A percentile compares a stretch with the other conserved stretches of the same genome.
phyloP scores from a whole-genome alignment of 495 filamentous ascomycete species.

The Podospora comata region DNA sequence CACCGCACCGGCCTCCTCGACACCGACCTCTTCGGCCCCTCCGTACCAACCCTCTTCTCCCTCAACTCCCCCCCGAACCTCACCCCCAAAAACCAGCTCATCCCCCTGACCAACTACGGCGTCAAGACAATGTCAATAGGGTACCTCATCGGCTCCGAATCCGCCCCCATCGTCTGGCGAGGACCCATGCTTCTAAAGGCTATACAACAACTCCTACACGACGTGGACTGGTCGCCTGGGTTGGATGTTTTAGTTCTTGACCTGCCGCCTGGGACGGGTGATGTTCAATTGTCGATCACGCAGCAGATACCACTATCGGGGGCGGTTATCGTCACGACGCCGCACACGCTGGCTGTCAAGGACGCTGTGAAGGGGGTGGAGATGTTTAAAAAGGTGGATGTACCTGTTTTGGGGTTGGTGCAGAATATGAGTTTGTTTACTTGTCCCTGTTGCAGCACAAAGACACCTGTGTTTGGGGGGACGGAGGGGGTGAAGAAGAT shows the following conservation, averaged over 20 bases:
- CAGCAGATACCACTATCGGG: slow-evolving; percentile 87
- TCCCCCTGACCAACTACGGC: slow-evolving; percentile 92
- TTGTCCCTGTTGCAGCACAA: slow-evolving; percentile 71
- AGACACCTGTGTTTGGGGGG: slow-evolving; percentile 76
- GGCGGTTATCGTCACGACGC: slow-evolving; percentile 83
- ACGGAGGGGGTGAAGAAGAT: slow-evolving; percentile 42
- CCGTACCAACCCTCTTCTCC: slow-evolving; percentile 85
- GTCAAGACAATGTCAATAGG: slow-evolving; percentile 99
- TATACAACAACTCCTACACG: slow-evolving; percentile 88
- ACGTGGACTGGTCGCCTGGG: slow-evolving; percentile 78
- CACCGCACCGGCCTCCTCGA: slow-evolving; percentile 84
- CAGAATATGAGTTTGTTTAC: slow-evolving; percentile 90
- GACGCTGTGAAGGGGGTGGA: slow-evolving; percentile 87
- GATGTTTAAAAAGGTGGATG: slow-evolving; percentile 83
- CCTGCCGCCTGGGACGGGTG: slow-evolving; percentile 89
- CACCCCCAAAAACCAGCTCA: slow-evolving; percentile 66
- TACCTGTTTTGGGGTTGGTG: slow-evolving; percentile 79
- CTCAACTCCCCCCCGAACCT: slow-evolving; percentile 57
- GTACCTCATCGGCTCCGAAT: slow-evolving; percentile 74
- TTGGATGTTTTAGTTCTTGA: slow-evolving; percentile 85
- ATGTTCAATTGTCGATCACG: slow-evolving; percentile 88
- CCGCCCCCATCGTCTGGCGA: slow-evolving; percentile 83
- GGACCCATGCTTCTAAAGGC: slow-evolving; percentile 98
- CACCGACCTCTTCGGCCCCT: slow-evolving; percentile 94
- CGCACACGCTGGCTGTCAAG: slow-evolving; percentile 83